Evolutionary conservation across 2,329 filamentous ascomycete species (phyloP), one percentile per base, ranked within the genome.

Genomic region (Exophiala bonariae): DNA sequence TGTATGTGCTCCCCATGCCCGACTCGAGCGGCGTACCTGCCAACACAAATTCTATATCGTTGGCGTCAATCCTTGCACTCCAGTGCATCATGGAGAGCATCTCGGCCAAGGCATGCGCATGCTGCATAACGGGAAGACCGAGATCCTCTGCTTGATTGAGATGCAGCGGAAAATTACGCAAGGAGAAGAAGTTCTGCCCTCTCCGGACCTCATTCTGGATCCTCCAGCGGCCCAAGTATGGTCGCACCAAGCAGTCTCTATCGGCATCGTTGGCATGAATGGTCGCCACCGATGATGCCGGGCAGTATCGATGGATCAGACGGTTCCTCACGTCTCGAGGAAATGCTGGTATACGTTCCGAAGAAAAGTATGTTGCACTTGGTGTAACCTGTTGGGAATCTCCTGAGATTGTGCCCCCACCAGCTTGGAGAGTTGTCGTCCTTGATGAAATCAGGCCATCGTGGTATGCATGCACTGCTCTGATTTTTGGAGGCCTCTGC

Each of bases 11-110:
- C 20, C 44, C 32, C 19, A 9, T 34, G n/a, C n/a, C n/a, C n/a
- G n/a, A n/a, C n/a, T n/a, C n/a, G n/a, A n/a, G n/a, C n/a, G n/a
- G 52, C 13, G 28, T 13, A 10, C 49, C 36, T 16, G 45, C 66
- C 2, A 82, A 68, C 1, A 82, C 79, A 52, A 80, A 82, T 40
- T 82, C 76, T 2, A 82, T 66, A 38, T 80, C 78, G 30, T 74
- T 74, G 1, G 71, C 78, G 50, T 82, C 77, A 0, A 79, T 59
- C 6, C 63, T 54, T 0, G 66, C 71, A 1, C 54, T 38, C 77
- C 76, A 82, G 51, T 78, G 72, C 46, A 81, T 62, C 3, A 74
- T 63, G 0, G 78, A 77, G 0, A 82, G 66, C 0, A 70, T 66
- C 4, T 76, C 69, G 0, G 74, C 79, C 70, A 82, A 78, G 0